Evolutionary conservation across 208 protist species (phyloP).

Genomic region (Leishmania martiniquensis): DNA sequence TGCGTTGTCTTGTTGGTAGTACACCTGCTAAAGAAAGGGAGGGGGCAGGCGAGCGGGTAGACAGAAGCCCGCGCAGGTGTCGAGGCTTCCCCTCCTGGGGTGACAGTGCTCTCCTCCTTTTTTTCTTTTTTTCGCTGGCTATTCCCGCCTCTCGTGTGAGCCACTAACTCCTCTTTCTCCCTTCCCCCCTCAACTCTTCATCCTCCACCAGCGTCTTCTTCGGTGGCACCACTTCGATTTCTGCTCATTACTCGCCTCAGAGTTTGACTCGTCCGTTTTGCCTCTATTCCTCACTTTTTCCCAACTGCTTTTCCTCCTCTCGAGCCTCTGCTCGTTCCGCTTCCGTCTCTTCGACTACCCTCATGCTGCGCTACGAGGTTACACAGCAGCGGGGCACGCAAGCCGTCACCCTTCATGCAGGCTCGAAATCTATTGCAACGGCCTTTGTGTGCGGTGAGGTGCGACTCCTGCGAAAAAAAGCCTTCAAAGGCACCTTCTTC

Average conservation of each 20-base stretch:
- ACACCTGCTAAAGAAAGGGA: no score
- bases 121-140: no score
- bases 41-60: no score
- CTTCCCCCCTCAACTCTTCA: no score
- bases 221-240: not conserved
- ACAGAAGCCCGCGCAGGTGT: no score
- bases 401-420: conserved; percentile 22
- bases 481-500: conserved; percentile 78
- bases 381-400: conserved; percentile 21
- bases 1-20: no score
- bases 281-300: not conserved
- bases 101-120: no score
- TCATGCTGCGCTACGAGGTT: conserved; percentile 28
- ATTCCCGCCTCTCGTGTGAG: no score
- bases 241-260: not conserved
- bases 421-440: not conserved
- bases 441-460: conserved; percentile 42
- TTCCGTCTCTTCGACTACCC: not conserved
- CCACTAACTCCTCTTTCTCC: no score
- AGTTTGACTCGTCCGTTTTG: not conserved
- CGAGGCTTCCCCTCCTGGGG: no score
- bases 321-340: not conserved
- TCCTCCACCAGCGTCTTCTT: not conserved
- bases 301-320: not conserved
- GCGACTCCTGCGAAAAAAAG: conserved; percentile 55